Evolutionary conservation across 495 filamentous ascomycete species (phyloP), one percentile per base, ranked within the genome.

Genomic region (Hypoxylon cercidicola): DNA sequence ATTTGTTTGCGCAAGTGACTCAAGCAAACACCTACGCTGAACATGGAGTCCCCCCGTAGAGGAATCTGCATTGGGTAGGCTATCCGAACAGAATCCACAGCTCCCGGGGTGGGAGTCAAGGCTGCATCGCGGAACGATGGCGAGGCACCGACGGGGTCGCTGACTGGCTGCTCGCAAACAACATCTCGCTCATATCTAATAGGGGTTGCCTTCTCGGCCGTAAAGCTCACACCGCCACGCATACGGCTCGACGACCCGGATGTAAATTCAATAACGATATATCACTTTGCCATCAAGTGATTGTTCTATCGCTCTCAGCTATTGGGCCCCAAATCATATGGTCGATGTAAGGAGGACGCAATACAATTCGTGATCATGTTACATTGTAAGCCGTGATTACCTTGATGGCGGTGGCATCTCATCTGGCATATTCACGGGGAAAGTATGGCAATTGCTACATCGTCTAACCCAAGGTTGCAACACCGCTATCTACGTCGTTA

Each of bases 161-260:
- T 52, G 47, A 55, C 43, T 45, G 43, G 50, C 50, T 57, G 21
- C 48, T 63, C 48, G 57, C 53, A 62, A 44, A 41, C 43, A 43
- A n/a, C 30, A 4, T 30, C 30, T 35, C 32, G 35, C 28, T 20
- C 23, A 16, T 58, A 11, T 40, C 32, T 46, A 40, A 47, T 60
- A 57, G 43, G 35, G 55, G 39, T 13, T 46, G 28, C 15, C 28
- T 55, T 60, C 55, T 60, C 65, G 60, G 65, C 65, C 65, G 65
- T 68, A 68, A 62, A 23, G 25, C 30, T 57, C 40, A n/a, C 48
- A 50, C 35, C 13, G 32, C 13, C 2, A 1, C 20, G 30, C 6
- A 20, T 46, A 45, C 2, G 37, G 34, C 9, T 7, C 15, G 25
- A 25, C 41, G 34, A 34, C 15, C 20, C 48, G 57, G 58, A 21